A percentile compares a stretch with the other conserved stretches of the same genome.
These are phyloP conservation scores for Agapanthus africanus DNA, from an alignment of 106 monocot genomes.

Conservation along the genomic window DNA sequence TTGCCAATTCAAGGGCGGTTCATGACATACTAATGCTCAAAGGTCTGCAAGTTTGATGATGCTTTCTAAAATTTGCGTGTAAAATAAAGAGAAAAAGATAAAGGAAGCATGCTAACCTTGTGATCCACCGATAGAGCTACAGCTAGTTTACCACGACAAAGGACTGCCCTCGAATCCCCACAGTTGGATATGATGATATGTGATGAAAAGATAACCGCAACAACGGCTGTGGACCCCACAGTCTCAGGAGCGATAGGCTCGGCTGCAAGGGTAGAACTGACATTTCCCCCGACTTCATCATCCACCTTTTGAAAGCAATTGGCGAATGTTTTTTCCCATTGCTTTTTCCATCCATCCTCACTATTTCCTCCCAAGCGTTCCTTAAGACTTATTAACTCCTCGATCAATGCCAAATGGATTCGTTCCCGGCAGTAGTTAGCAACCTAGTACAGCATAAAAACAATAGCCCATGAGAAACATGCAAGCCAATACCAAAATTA, in stretches of 20 bases:
- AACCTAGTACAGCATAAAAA: too few species aligned
- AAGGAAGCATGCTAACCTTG: constrained; percentile 68
- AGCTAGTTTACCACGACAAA: constrained; percentile 76
- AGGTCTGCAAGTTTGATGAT: too few species aligned
- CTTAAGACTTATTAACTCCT: constrained; percentile 25
- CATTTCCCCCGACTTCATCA: constrained; percentile 63
- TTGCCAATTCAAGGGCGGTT: too few species aligned
- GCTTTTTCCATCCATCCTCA: constrained; percentile 22
- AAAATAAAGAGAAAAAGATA: too few species aligned
- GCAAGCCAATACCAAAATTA: too few species aligned
- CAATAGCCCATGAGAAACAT: too few species aligned
- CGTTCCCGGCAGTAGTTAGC: constrained; percentile 58
- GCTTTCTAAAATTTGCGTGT: too few species aligned
- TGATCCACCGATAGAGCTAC: constrained; percentile 83
- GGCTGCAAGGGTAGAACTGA: too few species aligned
- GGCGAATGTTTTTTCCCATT: constrained; percentile 49
- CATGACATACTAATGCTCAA: too few species aligned
- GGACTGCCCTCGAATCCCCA: constrained; percentile 95
- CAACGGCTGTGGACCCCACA: constrained; percentile 85
- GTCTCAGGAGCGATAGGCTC: constrained; percentile 84
- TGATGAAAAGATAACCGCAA: constrained; percentile 75
- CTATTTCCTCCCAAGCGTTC: not conserved
- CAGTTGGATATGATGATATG: constrained; percentile 86
- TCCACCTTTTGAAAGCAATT: constrained; percentile 58
- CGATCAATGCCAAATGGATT: constrained; percentile 42